Base-by-base conservation (phyloP, 2,329 filamentous ascomycete species). In the Chaetomium sp. region DNA sequence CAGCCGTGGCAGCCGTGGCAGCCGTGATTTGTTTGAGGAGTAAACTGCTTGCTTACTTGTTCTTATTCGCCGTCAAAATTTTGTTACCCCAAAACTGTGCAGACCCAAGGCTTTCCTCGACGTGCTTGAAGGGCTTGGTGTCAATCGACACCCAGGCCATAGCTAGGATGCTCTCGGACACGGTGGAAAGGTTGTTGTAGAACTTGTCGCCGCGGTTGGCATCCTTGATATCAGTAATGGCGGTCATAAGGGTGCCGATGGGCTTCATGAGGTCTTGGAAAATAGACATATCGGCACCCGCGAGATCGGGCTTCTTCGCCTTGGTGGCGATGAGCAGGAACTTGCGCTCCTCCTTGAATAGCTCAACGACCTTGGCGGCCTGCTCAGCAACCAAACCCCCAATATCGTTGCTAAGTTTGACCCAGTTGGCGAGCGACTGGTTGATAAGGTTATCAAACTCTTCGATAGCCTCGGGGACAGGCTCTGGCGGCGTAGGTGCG, bases 51-150 rank as follows among this genome's bases (percentile, higher is more conserved):
- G 47, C 76, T 42, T 72, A 82, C 81, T 84, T 86, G 60, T 87
- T 93, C 79, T 96, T 97, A 77, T 90, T 89, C 72, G 96, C 90
- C 79, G 93, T 96, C 71, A 98, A 81, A 45, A 99, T 91, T 71
- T 93, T 88, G 81, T 99, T 98, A 38, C 95, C 95, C 72, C 92
- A 97, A 80, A 96, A 96, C 76, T 98, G 90, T 49, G 93, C 92
- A 58, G 92, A 90, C 33, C 89, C 88, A 23, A 96, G 83, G 65
- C 89, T 89, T 71, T 97, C 93, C 55, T 89, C 89, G 55, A 98
- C 90, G 72, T 93, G 91, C 74, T 95, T 93, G 69, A 86, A 88
- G 2, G 95, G 95, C 75, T 92, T 93, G 68, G 81, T 84, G 60
- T 96, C 91, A 57, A 95, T 86, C 0, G 90, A 90, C 64, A 98